A percentile compares a stretch with the other conserved stretches of the same genome.
Evolutionary conservation across 768 basidiomycete species (phyloP).

Genomic region (Boletus rex-veris): DNA sequence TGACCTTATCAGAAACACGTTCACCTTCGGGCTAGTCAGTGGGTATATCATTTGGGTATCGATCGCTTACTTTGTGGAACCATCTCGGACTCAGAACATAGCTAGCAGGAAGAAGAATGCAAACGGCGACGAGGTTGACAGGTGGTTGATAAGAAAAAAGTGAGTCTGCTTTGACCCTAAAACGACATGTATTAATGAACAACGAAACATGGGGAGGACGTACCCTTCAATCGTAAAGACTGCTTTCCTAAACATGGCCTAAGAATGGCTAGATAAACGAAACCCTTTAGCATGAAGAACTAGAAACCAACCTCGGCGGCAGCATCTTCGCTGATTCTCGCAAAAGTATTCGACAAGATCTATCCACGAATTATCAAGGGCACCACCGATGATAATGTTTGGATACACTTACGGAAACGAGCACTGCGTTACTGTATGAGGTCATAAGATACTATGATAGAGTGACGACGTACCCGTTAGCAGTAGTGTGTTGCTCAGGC

Average conservation of each 20-base stretch:
- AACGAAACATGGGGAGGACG: constrained; percentile 5
- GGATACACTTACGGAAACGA: constrained; percentile 62
- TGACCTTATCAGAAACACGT: constrained; percentile 84
- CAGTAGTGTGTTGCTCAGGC: constrained; percentile 87
- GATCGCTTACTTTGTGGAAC: constrained; percentile 81
- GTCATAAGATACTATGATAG: not conserved
- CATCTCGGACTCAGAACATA: constrained; percentile 88
- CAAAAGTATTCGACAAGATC: constrained; percentile 96
- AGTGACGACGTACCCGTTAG: constrained; percentile 64
- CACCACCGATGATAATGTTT: not conserved
- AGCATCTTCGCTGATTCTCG: constrained; percentile 90
- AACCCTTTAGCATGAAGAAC: not conserved
- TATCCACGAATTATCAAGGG: constrained; percentile 31
- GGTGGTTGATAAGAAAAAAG: constrained; percentile 95
- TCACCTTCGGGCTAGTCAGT: constrained; percentile 49
- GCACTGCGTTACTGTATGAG: constrained; percentile 42
- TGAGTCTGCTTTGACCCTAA: constrained; percentile 82
- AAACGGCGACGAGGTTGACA: constrained; percentile 82
- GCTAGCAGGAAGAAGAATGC: constrained; percentile 82
- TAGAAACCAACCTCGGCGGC: constrained; percentile 67
- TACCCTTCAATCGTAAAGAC: constrained; percentile 94
- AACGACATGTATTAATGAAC: constrained; percentile 12
- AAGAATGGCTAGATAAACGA: not conserved
- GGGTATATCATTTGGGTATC: constrained; percentile 1
- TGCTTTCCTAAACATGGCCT: constrained; percentile 95